Evolutionary conservation across 2,329 filamentous ascomycete species (phyloP).

Genomic region (Aspergillus sp.): DNA sequence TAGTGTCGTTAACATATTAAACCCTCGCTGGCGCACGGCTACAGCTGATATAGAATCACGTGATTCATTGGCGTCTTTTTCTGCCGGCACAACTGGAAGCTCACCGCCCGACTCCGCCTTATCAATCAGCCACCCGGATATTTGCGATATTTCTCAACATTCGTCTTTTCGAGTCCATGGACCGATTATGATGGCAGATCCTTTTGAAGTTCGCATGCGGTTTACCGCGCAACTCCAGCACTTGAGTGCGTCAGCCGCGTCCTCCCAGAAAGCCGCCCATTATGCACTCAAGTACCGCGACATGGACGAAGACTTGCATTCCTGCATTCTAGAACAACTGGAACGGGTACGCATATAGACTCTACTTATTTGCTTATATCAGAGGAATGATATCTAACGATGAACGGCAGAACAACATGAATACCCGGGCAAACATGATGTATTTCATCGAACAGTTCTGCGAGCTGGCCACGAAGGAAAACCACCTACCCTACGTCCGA

Average conservation of each 20-base stretch:
- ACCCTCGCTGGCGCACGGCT: too few relatives aligned
- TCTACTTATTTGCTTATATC: not conserved
- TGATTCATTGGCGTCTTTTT: too few relatives aligned
- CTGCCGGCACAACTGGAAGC: too few relatives aligned
- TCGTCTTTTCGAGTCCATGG: too few relatives aligned
- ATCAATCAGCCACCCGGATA: too few relatives aligned
- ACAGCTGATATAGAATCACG: too few relatives aligned
- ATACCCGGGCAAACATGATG: slow-evolving; percentile 96
- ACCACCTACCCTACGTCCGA: slow-evolving; percentile 69
- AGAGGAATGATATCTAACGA: not conserved
- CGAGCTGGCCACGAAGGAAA: slow-evolving; percentile 69
- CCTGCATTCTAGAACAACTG: slow-evolving; percentile 91
- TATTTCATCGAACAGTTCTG: slow-evolving; percentile 96
- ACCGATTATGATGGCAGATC: slow-evolving; percentile 58
- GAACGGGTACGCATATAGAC: slow-evolving; percentile 57
- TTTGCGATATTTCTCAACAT: too few relatives aligned
- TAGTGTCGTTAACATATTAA: too few relatives aligned
- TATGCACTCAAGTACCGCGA: slow-evolving; percentile 92
- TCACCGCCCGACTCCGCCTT: too few relatives aligned
- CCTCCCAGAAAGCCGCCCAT: slow-evolving; percentile 82
- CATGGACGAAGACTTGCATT: slow-evolving; percentile 94
- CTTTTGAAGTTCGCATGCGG: slow-evolving; percentile 96
- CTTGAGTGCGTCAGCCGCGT: slow-evolving; percentile 80
- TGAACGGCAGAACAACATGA: slow-evolving; percentile 69
- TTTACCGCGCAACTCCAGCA: slow-evolving; percentile 86